Conservation (phyloP, 2,329 filamentous ascomycete genomes). For the Hymenotorrendiella dingleyae region DNA sequence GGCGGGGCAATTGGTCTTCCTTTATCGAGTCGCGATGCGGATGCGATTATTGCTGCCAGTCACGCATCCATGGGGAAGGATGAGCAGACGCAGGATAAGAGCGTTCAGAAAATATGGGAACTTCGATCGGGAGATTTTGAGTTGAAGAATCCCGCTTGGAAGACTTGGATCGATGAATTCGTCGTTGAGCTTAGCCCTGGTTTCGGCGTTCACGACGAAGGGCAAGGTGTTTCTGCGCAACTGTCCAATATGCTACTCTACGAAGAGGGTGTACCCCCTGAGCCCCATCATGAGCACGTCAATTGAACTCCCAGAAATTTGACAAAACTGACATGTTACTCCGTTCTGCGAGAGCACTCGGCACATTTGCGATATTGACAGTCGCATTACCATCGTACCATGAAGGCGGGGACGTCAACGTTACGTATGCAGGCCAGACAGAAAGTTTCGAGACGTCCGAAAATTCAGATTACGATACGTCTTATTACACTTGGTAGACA, state of each 20-base stretch:
- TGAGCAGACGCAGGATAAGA: conserved; percentile 34
- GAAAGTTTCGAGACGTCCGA: conserved; percentile 12
- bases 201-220: conserved; percentile 30
- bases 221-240: conserved; percentile 29
- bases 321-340: background rate
- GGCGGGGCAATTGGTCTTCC: conserved; percentile 22
- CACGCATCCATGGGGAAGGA: conserved; percentile 36
- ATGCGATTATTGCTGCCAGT: conserved; percentile 15
- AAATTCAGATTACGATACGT: conserved; percentile 1
- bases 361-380: conserved; percentile 47
- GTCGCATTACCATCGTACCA: conserved; percentile 44
- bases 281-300: conserved; percentile 37
- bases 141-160: conserved; percentile 33
- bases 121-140: conserved; percentile 35
- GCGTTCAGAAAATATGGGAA: conserved; percentile 40
- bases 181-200: conserved; percentile 22
- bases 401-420: conserved; percentile 39
- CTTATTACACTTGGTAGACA: conserved; percentile 13
- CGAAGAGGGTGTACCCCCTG: conserved; percentile 44
- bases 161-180: conserved; percentile 22
- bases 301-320: background rate
- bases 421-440: conserved; percentile 34
- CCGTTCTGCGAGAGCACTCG: conserved; percentile 38
- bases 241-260: conserved; percentile 45
- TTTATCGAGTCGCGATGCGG: conserved; percentile 20